Conservation (phyloP, 2,329 filamentous ascomycete genomes). For the Achaetomium macrosporum region DNA sequence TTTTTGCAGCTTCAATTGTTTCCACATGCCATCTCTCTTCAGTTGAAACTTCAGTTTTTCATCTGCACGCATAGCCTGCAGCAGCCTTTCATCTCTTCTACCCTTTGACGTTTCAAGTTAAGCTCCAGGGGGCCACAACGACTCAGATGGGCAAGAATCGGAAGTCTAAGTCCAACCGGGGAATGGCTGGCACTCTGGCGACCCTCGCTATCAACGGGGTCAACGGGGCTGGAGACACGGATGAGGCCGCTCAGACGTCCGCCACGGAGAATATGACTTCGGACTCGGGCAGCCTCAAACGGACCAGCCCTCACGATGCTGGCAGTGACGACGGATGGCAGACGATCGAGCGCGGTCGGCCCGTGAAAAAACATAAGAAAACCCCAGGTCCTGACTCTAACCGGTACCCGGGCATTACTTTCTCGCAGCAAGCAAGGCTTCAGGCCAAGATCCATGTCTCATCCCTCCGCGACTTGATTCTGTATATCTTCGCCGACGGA, state of each 20-base stretch:
- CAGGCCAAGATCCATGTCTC: slow-evolving; percentile 57
- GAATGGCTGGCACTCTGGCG: slow-evolving; percentile 9
- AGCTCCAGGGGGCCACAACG: neutral
- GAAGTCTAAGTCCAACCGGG: slow-evolving; percentile 23
- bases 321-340: slow-evolving; percentile 45
- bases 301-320: slow-evolving; percentile 42
- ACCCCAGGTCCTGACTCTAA: slow-evolving; percentile 48
- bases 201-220: slow-evolving; percentile 4
- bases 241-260: slow-evolving; percentile 12
- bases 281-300: slow-evolving; percentile 40
- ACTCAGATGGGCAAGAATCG: slow-evolving; percentile 22
- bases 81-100: neutral
- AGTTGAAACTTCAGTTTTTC: too few species aligned
- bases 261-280: slow-evolving; percentile 26
- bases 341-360: slow-evolving; percentile 42
- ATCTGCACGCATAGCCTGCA: too few species aligned
- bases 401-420: slow-evolving; percentile 55
- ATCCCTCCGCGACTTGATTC: slow-evolving; percentile 56
- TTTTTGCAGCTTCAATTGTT: slow-evolving; percentile 3
- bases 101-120: too few species aligned
- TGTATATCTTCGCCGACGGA: slow-evolving; percentile 64
- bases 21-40: neutral
- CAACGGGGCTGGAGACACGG: neutral
- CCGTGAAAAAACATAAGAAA: slow-evolving; percentile 57
- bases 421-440: slow-evolving; percentile 52